A percentile compares a stretch with the other conserved stretches of the same genome.
These are phyloP conservation scores for Theobroma cacao DNA, from an alignment of 345 rosid species.

Conservation along the genomic window DNA sequence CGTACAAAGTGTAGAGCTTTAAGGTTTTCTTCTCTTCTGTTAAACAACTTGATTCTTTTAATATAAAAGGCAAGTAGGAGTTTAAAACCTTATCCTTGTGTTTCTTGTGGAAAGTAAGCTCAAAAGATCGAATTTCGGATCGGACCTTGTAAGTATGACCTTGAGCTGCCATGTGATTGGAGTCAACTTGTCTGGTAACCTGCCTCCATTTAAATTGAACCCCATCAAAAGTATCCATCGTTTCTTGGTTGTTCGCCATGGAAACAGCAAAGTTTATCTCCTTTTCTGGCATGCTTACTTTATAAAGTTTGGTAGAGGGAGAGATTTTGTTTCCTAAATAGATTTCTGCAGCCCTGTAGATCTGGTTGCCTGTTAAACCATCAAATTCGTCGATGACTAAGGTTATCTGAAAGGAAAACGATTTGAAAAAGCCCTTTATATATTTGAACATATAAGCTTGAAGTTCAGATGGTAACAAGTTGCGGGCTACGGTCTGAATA, in stretches of 20 bases:
- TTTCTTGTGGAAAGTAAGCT: slow-evolving; percentile 42
- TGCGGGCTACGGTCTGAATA: slow-evolving; percentile 31
- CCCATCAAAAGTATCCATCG: slow-evolving; percentile 28
- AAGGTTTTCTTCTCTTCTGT: slow-evolving; percentile 6
- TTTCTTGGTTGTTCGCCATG: slow-evolving; percentile 38
- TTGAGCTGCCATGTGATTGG: neutral
- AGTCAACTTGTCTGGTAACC: slow-evolving; percentile 12
- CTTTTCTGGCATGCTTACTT: slow-evolving; percentile 6
- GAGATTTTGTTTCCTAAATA: slow-evolving; percentile 41
- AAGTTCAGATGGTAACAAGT: slow-evolving; percentile 33
- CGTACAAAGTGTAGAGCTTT: neutral
- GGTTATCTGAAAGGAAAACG: slow-evolving; percentile 17
- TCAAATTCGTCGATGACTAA: slow-evolving; percentile 34
- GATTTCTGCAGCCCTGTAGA: slow-evolving; percentile 42
- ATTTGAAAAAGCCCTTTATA: slow-evolving; percentile 22
- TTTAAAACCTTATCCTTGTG: slow-evolving; percentile 25
- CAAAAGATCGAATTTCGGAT: slow-evolving; percentile 26
- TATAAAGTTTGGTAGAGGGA: slow-evolving; percentile 33
- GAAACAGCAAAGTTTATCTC: slow-evolving; percentile 26
- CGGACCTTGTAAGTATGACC: neutral
- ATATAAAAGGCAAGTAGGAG: slow-evolving; percentile 28
- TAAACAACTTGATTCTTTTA: slow-evolving; percentile 17
- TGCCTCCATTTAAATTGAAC: slow-evolving; percentile 33
- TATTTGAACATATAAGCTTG: slow-evolving; percentile 20
- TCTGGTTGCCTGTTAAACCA: slow-evolving; percentile 32